Evolutionary conservation across 345 rosid species (phyloP).

Genomic region (Cardamine occulta): DNA sequence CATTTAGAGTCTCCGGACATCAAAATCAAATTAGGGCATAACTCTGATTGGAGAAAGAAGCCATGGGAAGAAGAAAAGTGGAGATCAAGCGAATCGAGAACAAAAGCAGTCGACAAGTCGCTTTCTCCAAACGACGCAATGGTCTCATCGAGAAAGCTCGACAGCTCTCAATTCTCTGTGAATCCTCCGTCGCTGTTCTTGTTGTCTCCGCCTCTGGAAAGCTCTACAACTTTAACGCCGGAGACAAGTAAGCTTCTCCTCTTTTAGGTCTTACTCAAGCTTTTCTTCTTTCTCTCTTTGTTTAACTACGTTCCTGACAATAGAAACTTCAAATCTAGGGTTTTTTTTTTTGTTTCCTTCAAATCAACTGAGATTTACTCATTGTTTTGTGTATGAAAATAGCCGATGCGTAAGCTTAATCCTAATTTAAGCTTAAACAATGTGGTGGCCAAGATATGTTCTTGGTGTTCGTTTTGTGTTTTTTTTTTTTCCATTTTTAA

Average conservation of each 20-base stretch:
- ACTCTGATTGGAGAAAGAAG: not conserved
- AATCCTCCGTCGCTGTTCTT: constrained; percentile 60
- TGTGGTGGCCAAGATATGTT: constrained; percentile 21
- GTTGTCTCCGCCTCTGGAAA: constrained; percentile 61
- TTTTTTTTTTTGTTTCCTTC: constrained; percentile 5
- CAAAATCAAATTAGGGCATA: constrained; percentile 36
- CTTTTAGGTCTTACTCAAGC: constrained; percentile 19
- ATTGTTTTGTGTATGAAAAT: not conserved
- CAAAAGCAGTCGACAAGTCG: constrained; percentile 66
- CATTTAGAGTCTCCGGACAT: not conserved
- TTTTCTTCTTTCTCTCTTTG: not conserved
- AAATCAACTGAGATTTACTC: constrained; percentile 20
- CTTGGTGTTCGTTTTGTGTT: constrained; percentile 30
- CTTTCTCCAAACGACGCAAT: constrained; percentile 66
- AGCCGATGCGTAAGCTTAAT: constrained; percentile 9
- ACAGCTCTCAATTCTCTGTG: constrained; percentile 73
- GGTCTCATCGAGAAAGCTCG: constrained; percentile 75
- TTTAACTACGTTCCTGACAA: constrained; percentile 10
- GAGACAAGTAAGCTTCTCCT: constrained; percentile 46
- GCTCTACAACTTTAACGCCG: constrained; percentile 55
- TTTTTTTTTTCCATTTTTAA: not conserved
- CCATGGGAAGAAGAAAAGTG: constrained; percentile 64
- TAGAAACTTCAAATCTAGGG: constrained; percentile 29
- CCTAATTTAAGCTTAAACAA: constrained; percentile 21
- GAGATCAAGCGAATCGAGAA: constrained; percentile 69